Conservation (phyloP, 768 basidiomycete genomes). For the Flagelloscypha sp. region DNA sequence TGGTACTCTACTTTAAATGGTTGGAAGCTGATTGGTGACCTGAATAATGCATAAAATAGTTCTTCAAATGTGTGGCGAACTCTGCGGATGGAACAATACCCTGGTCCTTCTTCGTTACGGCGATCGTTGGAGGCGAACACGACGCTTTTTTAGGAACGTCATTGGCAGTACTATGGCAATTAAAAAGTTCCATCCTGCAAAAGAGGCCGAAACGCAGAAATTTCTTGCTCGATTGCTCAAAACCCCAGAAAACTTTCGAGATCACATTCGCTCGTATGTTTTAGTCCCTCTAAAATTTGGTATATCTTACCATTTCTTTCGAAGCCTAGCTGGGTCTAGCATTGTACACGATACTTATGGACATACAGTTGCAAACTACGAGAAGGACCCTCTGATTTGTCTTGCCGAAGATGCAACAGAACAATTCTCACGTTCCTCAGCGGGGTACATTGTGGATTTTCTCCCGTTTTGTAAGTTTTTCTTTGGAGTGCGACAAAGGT, state of each 20-base stretch:
- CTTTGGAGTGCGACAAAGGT: not conserved
- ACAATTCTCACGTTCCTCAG: conserved; percentile 10
- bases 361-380: conserved; percentile 16
- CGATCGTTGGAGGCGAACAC: conserved; percentile 2
- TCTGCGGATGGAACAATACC: conserved; percentile 7
- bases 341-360: conserved; percentile 17
- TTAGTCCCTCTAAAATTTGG: not conserved
- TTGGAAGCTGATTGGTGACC: no score
- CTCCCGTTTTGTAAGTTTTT: conserved; percentile 16
- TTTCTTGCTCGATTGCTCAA: conserved; percentile 8
- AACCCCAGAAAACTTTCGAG: conserved; percentile 1
- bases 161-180: conserved; percentile 7
- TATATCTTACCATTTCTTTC: not conserved
- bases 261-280: conserved; percentile 6
- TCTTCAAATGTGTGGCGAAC: conserved; percentile 10
- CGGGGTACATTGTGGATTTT: conserved; percentile 15
- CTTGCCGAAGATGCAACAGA: conserved; percentile 12
- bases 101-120: conserved; percentile 6
- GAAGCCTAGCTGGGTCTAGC: conserved; percentile 8
- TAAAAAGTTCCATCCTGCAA: conserved; percentile 2
- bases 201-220: conserved; percentile 5
- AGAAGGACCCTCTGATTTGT: conserved; percentile 17
- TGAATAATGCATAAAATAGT: conserved; percentile 10
- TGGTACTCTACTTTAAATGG: no score
- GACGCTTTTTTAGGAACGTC: conserved; percentile 7